A percentile compares a stretch with the other conserved stretches of the same genome.
Evolutionary conservation across 1,284 basidiomycete genomes (phyloP).

Genomic region (Lentinus polychrous): DNA sequence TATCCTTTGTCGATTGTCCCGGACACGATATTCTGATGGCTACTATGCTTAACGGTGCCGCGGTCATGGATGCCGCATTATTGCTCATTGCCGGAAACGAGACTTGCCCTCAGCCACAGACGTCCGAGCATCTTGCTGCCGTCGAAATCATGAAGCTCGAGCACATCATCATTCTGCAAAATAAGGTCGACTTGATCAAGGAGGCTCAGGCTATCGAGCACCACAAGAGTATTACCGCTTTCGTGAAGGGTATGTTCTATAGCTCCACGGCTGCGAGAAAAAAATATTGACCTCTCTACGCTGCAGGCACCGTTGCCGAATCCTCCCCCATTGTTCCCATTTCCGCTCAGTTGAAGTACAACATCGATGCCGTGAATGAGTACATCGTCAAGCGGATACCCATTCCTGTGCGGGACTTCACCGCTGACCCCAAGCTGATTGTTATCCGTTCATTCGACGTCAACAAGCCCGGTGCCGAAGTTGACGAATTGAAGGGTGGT

Average conservation of each 20-base stretch:
- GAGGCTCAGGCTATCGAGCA: conserved; percentile 89
- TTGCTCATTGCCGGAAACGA: conserved; percentile 96
- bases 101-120: conserved; percentile 98
- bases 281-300: no score
- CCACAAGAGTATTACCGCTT: conserved; percentile 86
- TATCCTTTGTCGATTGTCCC: conserved; percentile 96
- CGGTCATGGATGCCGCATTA: conserved; percentile 98
- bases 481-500: conserved; percentile 96
- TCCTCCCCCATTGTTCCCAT: conserved; percentile 97
- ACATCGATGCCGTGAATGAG: conserved; percentile 99
- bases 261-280: background rate
- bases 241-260: conserved; percentile 74
- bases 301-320: conserved; percentile 97
- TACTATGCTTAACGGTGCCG: conserved; percentile 99
- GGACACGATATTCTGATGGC: conserved; percentile 98
- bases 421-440: conserved; percentile 86
- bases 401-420: conserved; percentile 90
- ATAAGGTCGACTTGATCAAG: conserved; percentile 95
- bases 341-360: conserved; percentile 97
- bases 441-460: conserved; percentile 99
- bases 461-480: conserved; percentile 97
- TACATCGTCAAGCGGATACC: conserved; percentile 98
- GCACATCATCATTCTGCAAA: conserved; percentile 97
- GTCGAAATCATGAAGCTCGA: conserved; percentile 99
- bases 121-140: conserved; percentile 95